Conservation (phyloP, 495 filamentous ascomycete species). For the Penicillium manginii region DNA sequence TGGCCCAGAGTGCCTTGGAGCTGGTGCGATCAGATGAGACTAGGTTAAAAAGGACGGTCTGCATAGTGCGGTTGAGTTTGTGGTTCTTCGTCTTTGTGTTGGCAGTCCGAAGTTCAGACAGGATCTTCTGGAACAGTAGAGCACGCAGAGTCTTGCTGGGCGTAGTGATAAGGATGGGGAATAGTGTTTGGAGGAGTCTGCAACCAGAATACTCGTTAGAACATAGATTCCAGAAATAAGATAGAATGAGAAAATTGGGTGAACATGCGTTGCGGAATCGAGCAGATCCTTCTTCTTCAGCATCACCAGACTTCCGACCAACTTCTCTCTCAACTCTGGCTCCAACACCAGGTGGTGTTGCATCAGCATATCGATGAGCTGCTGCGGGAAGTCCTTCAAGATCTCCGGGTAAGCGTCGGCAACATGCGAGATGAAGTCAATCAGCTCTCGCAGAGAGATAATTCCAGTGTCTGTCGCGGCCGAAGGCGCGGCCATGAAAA, state of each 20-base stretch:
- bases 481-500: conserved; percentile 82
- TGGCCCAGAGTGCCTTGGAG: conserved; percentile 89
- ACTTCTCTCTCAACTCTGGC: conserved; percentile 84
- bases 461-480: conserved; percentile 75
- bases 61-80: conserved; percentile 86
- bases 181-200: conserved; percentile 81
- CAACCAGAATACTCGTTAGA: background rate
- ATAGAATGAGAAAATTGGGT: background rate
- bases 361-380: conserved; percentile 77
- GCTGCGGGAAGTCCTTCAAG: conserved; percentile 74
- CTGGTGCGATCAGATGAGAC: conserved; percentile 82
- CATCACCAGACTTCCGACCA: conserved; percentile 87
- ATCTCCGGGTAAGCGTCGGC: conserved; percentile 89
- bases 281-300: conserved; percentile 89
- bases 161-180: conserved; percentile 86
- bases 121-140: conserved; percentile 85
- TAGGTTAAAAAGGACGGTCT: conserved; percentile 89
- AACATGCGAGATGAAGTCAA: conserved; percentile 89
- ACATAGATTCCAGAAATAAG: background rate
- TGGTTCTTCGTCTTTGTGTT: conserved; percentile 90
- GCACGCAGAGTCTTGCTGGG: conserved; percentile 84
- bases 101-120: conserved; percentile 82
- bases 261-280: conserved; percentile 69
- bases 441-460: conserved; percentile 79
- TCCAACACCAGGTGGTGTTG: conserved; percentile 81